Base-by-base conservation (phyloP, 208 protist species). In the Acanthamoeba rhysodes region DNA sequence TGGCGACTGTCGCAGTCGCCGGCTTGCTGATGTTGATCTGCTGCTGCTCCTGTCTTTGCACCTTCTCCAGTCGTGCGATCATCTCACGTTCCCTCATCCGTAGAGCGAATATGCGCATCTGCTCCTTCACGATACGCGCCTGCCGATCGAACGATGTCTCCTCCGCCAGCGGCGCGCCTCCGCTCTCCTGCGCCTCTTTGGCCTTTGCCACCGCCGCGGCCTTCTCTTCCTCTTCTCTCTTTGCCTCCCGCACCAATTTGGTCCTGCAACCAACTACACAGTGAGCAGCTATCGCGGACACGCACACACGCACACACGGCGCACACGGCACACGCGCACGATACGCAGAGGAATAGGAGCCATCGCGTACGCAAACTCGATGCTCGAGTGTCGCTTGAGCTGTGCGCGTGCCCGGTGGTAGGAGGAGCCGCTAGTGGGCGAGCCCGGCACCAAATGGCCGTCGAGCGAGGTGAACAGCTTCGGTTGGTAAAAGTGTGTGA, bases 61-160 rank as follows among this genome's bases (percentile, higher is more conserved):
- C 37, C 7, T 29, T 45, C 14, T 80, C 18, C 72, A 20, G 29
- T 48, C 37, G 29, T 50, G 16, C 32, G 8, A 50, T 50, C 29
- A 50, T 20, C 72, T 80, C 72, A 4, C 72, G 72, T 22, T 80
- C 72, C 72, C 22, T 80, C 72, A 80, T 22, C 7, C 72, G 72
- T 4, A 80, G 16, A 20, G 37, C 37, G 72, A 80, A 80, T 20
- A 80, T 32, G 20, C 32, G 72, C 72, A 80, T 80, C 72, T 80
- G 72, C 34, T 80, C 72, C 24, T 80, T 80, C 29, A 80, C 72
- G 12, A 80, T 80, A 6, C 72, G 32, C 18, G 72, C 72, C 72
- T 80, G 72, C 18, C 72, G 72, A 3, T 80, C 72, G 72, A 80
- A 80, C 14, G 72, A 80, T 10, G 72, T 34, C 72, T 80, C 72